A percentile compares a stretch with the other conserved stretches of the same genome.
Conservation (phyloP, 129 eudicot genomes). For the Artemisia argyi region DNA sequence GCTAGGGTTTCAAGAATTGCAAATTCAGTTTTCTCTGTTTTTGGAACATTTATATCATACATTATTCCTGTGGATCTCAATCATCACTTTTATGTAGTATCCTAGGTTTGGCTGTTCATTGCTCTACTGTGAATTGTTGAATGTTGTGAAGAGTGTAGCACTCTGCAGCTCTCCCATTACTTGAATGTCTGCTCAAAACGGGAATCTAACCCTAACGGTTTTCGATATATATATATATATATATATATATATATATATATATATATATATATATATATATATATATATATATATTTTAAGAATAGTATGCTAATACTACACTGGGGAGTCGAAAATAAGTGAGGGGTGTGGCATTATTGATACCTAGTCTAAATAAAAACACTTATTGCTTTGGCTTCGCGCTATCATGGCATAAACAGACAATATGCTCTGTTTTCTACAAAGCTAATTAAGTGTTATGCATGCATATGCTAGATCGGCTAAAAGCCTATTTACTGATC, state of each 20-base stretch:
- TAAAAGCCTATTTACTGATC: not conserved
- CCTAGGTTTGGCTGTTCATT: not conserved
- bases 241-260: no score
- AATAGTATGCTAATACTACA: not conserved
- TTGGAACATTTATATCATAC: not conserved
- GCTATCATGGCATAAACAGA: not conserved
- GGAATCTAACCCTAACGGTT: not conserved
- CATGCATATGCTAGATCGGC: not conserved
- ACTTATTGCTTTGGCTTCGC: not conserved
- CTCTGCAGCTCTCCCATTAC: not conserved
- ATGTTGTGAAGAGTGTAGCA: conserved; percentile 11
- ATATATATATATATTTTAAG: no score
- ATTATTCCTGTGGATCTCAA: no score
- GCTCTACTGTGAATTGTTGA: conserved; percentile 6
- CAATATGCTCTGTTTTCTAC: not conserved
- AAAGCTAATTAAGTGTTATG: not conserved
- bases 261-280: no score
- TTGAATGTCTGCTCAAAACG: not conserved
- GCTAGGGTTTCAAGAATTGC: not conserved
- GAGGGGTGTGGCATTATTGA: not conserved
- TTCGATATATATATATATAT: no score
- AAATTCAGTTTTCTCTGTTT: not conserved
- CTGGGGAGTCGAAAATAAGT: no score
- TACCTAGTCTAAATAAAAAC: not conserved
- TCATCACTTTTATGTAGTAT: no score